Base-by-base conservation (phyloP, 352 stramenopile genomes). In the Phytopythium kandeliae region DNA sequence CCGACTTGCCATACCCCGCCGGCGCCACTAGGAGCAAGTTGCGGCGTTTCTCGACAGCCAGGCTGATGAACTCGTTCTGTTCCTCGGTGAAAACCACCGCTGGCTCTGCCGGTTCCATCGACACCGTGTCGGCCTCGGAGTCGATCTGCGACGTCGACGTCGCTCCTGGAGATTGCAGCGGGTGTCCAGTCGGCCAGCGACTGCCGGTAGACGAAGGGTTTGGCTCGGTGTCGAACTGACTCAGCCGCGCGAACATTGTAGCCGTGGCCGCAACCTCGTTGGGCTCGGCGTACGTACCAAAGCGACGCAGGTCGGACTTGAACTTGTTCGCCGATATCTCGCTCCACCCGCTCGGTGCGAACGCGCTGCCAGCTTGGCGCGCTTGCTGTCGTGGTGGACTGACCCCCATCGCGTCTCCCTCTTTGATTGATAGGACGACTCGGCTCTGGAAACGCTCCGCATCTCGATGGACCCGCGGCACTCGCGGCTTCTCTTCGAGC, bases 1-100 rank as follows among this genome's bases (percentile, higher is more conserved):
- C 48, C 34, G 36, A 54, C 17, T 54, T 54, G 35, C 48, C 48
- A 26, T 54, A 54, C 5, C 48, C 48, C 17, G 48, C 48, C 7
- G 48, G 48, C 7, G 48, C 48, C 34, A 54, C 48, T 17, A 54
- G 25, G 7, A 54, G 37, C 48, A 54, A n/a, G 8, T 54, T 54
- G 3, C 25, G 36, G 9, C 48, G 48, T 22, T 46, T 26, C 28
- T 54, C 35, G 10, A 54, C 48, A n/a, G 48, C 48, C 10, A 54
- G 16, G 7, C 26, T 33, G 28, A 54, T 54, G 36, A 54, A 54
- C 36, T 36, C 22, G 25, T 44, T 46, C 25, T 54, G 48, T 10
- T 54, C 48, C 17, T 54, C 35, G 9, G 48, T 47, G n/a, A 54
- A 54, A 9, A 46, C 34, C 4, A 54, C 26, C 9, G 26, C 10